Conservation (phyloP, 1,284 basidiomycete genomes). For the Trametes hirsuta region DNA sequence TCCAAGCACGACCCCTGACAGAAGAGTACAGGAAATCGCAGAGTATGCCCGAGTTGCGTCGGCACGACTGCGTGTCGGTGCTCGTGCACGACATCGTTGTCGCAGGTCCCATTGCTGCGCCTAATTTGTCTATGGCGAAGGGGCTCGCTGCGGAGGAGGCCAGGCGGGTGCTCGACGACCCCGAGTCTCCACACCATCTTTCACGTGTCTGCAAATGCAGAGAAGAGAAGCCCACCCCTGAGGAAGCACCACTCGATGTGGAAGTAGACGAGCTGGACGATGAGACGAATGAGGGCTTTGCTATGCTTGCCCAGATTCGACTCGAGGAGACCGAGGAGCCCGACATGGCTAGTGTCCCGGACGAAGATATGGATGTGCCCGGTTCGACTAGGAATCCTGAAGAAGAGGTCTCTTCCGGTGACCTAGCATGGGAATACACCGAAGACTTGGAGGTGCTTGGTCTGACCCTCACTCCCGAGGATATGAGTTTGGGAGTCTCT, state of each 20-base stretch:
- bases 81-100: constrained; percentile 60
- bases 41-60: constrained; percentile 45
- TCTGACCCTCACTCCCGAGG: no score
- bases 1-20: background rate
- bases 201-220: constrained; percentile 57
- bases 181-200: constrained; percentile 46
- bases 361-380: background rate
- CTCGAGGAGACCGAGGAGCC: constrained; percentile 26
- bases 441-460: no score
- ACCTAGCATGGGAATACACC: no score
- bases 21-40: constrained; percentile 49
- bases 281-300: constrained; percentile 45
- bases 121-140: constrained; percentile 60
- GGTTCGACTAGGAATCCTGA: no score
- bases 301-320: constrained; percentile 34
- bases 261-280: constrained; percentile 33
- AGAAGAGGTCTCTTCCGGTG: no score
- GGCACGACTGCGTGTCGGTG: constrained; percentile 56
- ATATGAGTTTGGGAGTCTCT: no score
- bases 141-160: constrained; percentile 68
- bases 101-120: constrained; percentile 59
- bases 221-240: background rate
- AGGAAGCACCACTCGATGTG: background rate
- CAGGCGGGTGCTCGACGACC: constrained; percentile 51
- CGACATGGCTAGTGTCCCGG: background rate